Base-by-base conservation (phyloP, 1,284 basidiomycete genomes). In the Trametes hirsuta region DNA sequence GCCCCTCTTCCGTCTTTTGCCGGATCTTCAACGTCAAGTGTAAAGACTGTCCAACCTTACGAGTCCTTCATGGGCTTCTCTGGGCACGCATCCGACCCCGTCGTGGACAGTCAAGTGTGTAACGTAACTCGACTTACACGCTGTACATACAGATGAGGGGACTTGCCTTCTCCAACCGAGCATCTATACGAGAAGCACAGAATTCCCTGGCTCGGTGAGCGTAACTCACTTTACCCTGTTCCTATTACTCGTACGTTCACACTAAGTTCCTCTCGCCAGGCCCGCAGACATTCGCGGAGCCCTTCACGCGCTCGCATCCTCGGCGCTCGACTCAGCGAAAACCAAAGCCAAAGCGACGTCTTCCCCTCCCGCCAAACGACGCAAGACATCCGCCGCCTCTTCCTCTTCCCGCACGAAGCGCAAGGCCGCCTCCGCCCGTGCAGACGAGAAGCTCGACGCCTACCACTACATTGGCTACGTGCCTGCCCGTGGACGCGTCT, bases 391-490 rank as follows among this genome's bases (percentile, higher is more conserved):
- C 56, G 68, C 47, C 52, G 62, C 42, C 22, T 42, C 66, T 40
- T 63, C 42, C 22, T 44, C 66, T 39, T 53, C 62, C 57, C 76
- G 69, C 51, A 51, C 62, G 34, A 69, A 71, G 50, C 63, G 68
- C 14, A 58, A 62, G 51, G 68, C 69, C 30, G 66, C 64, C 30
- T 61, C 51, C 10, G 52, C 54, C 4, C 47, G 55, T 40, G 40
- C 41, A 8, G 65, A 68, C 5, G 71, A 75, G 24, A 69, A 73
- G 35, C 75, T 82, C 57, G 84, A 85, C 51, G 75, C 76, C 0
- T 87, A 81, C 71, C 85, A 87, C 68, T 87, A 85, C 74, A 85
- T 86, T 59, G 84, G 83, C 11, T 87, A 86, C 65, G 82, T 86
- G 25, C 84, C 85, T 5, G 80, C 80, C 0, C 74, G 79, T 62